Evolutionary conservation across 2,329 filamentous ascomycete genomes (phyloP).

Genomic region (Geosmithia flava): DNA sequence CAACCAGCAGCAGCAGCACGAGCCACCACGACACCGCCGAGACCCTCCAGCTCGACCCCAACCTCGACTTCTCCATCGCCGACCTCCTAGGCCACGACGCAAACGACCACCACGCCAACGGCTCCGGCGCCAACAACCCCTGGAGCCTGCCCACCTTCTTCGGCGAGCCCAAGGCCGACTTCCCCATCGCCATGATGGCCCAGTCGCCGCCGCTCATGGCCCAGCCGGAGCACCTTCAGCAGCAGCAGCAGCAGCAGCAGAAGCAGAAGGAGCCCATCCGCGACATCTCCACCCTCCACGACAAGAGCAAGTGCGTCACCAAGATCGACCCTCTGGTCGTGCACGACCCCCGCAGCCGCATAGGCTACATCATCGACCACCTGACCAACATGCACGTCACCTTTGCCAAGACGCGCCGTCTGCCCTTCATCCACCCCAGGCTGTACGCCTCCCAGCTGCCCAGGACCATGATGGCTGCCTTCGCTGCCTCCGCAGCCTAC

Average conservation of each 20-base stretch:
- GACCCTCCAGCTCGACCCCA: conserved; percentile 14
- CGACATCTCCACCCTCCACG: conserved; percentile 13
- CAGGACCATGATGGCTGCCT: conserved; percentile 24
- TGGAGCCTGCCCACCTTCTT: conserved; percentile 12
- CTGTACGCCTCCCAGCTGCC: conserved; percentile 27
- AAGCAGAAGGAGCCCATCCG: conserved; percentile 11
- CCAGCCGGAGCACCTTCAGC: not conserved
- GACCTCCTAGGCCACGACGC: conserved; percentile 13
- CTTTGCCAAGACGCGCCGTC: conserved; percentile 21
- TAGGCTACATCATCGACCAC: conserved; percentile 20
- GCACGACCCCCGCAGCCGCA: conserved; percentile 19
- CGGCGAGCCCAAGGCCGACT: conserved; percentile 2
- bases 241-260: conserved; percentile 1
- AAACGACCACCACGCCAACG: not conserved
- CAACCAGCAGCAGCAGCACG: conserved; percentile 8
- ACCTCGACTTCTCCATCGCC: conserved; percentile 20
- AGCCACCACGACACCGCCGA: conserved; percentile 8
- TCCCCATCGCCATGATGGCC: conserved; percentile 2
- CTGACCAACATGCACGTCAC: conserved; percentile 18
- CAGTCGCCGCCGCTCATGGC: not conserved
- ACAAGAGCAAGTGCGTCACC: conserved; percentile 8
- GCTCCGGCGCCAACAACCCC: conserved; percentile 2
- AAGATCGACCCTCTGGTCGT: conserved; percentile 18
- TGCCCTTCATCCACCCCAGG: conserved; percentile 28
- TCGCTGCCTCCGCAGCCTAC: conserved; percentile 25